Conservation (phyloP, 768 basidiomycete genomes). For the Kwoniella botswanensis region DNA sequence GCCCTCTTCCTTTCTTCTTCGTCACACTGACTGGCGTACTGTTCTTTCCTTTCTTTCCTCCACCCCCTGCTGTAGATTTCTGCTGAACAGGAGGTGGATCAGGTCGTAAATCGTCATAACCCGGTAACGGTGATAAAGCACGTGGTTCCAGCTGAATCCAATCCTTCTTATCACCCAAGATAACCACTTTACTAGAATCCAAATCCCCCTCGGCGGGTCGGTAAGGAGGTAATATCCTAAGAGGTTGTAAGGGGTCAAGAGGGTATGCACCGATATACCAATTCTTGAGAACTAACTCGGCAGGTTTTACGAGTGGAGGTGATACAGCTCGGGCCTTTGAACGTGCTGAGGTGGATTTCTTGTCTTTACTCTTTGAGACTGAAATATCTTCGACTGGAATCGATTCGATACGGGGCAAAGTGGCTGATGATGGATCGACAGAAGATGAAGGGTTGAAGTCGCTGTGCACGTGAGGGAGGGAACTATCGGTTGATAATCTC, state of each 20-base stretch:
- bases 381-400: background rate
- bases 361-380: background rate
- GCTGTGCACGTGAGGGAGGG: background rate
- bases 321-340: constrained; percentile 3
- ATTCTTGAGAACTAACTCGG: constrained; percentile 23
- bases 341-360: constrained; percentile 1
- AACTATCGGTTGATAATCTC: background rate
- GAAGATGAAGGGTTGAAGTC: background rate
- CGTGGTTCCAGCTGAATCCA: constrained; percentile 6
- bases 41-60: constrained; percentile 9
- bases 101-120: constrained; percentile 20
- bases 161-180: background rate
- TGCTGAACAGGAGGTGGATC: constrained; percentile 6
- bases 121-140: constrained; percentile 24
- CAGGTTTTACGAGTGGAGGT: constrained; percentile 18
- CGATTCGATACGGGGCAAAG: background rate
- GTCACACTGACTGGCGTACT: background rate
- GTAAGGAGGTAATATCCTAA: constrained; percentile 20
- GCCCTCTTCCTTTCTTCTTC: constrained; percentile 3
- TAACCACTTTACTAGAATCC: background rate
- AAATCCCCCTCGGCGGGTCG: background rate
- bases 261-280: constrained; percentile 53
- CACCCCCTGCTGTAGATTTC: background rate
- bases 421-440: constrained; percentile 6
- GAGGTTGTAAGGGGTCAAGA: constrained; percentile 31